Evolutionary conservation across 73 alveolate genomes (phyloP).

Genomic region (Vitrella brassicaformis): DNA sequence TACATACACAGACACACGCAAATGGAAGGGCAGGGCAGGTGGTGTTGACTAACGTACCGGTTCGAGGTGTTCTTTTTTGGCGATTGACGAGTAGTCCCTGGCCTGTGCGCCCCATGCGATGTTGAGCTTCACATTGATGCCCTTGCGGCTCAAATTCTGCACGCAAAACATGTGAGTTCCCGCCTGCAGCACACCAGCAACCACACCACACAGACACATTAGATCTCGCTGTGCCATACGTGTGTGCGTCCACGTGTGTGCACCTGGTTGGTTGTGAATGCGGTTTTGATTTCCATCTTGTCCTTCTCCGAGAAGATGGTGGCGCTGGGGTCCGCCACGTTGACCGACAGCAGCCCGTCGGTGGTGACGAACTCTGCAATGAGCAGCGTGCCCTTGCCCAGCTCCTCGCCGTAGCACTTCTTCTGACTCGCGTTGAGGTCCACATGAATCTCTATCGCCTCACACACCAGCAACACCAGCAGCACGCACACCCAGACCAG

Average conservation of each 20-base stretch:
- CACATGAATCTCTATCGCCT: no score
- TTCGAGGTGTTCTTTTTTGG: background rate
- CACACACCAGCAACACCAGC: no score
- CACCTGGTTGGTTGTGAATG: background rate
- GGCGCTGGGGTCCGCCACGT: background rate
- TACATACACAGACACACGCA: background rate
- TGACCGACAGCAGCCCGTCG: background rate
- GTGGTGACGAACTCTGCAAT: background rate
- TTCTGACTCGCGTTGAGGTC: background rate
- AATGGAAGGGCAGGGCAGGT: background rate
- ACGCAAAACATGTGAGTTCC: background rate
- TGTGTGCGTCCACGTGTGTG: no score
- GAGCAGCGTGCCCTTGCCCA: background rate
- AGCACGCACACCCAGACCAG: no score
- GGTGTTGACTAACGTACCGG: background rate
- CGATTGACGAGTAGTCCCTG: background rate
- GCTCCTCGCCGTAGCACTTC: background rate
- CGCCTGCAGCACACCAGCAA: no score
- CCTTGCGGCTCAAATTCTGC: background rate
- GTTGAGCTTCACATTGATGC: background rate
- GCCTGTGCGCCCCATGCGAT: background rate
- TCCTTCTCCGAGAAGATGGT: background rate
- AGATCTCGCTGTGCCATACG: no score
- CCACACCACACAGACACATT: no score
- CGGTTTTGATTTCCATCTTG: background rate